phyloP scores from a whole-genome alignment of 2,329 filamentous ascomycete species.

The Dothideomycetes sp. region DNA sequence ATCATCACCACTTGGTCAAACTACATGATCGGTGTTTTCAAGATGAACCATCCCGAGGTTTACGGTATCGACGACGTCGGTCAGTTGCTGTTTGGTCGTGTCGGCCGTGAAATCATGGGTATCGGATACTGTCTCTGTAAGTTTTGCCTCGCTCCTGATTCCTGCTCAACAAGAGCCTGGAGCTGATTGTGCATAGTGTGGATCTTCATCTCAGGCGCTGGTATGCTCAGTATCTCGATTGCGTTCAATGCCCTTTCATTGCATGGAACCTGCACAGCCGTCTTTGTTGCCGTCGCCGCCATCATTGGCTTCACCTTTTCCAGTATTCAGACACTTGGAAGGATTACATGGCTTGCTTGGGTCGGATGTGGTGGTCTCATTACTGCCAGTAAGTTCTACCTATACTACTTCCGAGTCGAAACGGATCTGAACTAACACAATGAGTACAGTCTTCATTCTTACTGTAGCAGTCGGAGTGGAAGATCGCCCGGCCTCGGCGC shows the following conservation, averaged over 20 bases:
- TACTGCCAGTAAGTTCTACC: slow-evolving; percentile 18
- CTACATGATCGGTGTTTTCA: slow-evolving; percentile 45
- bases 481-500: slow-evolving; percentile 26
- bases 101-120: slow-evolving; percentile 43
- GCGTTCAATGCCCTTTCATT: slow-evolving; percentile 22
- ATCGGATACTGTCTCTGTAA: slow-evolving; percentile 29
- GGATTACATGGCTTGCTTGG: slow-evolving; percentile 29
- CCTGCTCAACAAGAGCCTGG: slow-evolving; percentile 11
- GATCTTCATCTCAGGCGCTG: slow-evolving; percentile 30
- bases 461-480: slow-evolving; percentile 28
- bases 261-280: slow-evolving; percentile 30
- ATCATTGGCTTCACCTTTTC: slow-evolving; percentile 31
- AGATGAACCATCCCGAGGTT: slow-evolving; percentile 45
- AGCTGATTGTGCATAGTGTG: slow-evolving; percentile 17
- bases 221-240: slow-evolving; percentile 21
- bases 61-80: slow-evolving; percentile 52
- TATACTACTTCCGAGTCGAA: too few relatives aligned
- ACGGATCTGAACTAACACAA: too few relatives aligned
- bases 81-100: slow-evolving; percentile 43
- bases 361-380: slow-evolving; percentile 23
- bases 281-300: slow-evolving; percentile 33
- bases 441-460: slow-evolving; percentile 23
- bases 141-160: neutral
- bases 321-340: slow-evolving; percentile 29
- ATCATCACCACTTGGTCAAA: slow-evolving; percentile 41